Conservation (phyloP, 306 rosid genomes). For the Crotalaria pallida region DNA sequence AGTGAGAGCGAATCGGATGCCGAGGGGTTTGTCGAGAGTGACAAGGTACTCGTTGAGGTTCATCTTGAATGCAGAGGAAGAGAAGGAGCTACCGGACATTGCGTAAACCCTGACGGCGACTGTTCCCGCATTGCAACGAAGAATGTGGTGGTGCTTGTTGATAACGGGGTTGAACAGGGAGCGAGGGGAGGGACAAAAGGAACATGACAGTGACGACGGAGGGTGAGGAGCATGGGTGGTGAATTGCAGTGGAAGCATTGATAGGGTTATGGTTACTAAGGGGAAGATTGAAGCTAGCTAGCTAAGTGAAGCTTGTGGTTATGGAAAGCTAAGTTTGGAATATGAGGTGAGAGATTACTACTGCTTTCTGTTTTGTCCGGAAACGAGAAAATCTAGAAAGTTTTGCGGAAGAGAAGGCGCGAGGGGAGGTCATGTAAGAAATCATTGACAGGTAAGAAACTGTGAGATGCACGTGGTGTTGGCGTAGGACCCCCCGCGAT, state of each 20-base stretch:
- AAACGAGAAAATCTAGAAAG: not conserved
- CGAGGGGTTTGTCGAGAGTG: constrained; percentile 81
- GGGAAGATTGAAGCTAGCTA: not conserved
- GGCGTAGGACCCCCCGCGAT: constrained; percentile 22
- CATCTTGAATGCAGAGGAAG: constrained; percentile 50
- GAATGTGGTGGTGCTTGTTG: not conserved
- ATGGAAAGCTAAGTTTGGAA: not conserved
- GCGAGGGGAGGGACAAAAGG: constrained; percentile 41
- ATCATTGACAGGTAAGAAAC: not conserved
- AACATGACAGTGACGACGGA: constrained; percentile 17
- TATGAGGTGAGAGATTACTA: not conserved
- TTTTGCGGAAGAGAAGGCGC: constrained; percentile 23
- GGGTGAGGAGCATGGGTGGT: constrained; percentile 16
- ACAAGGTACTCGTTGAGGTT: constrained; percentile 85
- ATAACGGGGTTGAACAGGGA: not conserved
- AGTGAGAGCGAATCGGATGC: constrained; percentile 81
- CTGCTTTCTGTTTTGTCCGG: not conserved
- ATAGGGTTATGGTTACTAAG: not conserved
- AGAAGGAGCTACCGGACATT: constrained; percentile 31
- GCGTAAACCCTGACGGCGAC: constrained; percentile 41
- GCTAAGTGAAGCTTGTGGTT: not conserved
- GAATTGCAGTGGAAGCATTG: constrained; percentile 57
- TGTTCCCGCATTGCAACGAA: constrained; percentile 28
- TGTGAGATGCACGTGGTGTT: constrained; percentile 31
- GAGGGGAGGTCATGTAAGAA: constrained; percentile 13